phyloP scores from a whole-genome alignment of 2,329 filamentous ascomycete genomes.

The Grosmannia serpens region DNA sequence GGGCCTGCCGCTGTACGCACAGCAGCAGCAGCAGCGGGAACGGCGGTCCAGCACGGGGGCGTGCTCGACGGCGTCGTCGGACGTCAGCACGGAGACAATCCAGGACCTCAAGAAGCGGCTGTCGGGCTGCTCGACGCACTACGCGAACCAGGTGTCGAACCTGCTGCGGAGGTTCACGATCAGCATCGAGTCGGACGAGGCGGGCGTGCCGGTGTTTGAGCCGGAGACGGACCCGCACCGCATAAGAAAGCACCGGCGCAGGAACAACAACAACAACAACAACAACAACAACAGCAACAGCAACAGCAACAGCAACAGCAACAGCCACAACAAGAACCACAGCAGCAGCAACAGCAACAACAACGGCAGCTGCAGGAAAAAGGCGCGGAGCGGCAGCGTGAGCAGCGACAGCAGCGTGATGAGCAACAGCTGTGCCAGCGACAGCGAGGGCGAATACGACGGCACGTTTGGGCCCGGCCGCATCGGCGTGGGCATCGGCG shows the following conservation, averaged over 20 bases:
- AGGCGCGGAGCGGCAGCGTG: neutral
- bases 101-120: conserved; percentile 23
- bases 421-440: conserved; percentile 1
- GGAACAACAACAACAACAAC: neutral
- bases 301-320: neutral
- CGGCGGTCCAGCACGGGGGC: conserved; percentile 10
- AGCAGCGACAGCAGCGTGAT: neutral
- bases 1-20: neutral
- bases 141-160: conserved; percentile 15
- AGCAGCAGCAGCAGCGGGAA: conserved; percentile 5
- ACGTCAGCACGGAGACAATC: conserved; percentile 15
- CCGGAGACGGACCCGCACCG: conserved; percentile 6
- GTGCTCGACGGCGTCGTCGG: conserved; percentile 11
- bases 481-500: neutral
- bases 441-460: conserved; percentile 3
- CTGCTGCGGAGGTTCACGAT: conserved; percentile 16
- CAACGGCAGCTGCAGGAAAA: neutral
- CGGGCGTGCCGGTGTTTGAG: neutral
- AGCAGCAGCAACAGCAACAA: conserved; percentile 1
- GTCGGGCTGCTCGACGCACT: conserved; percentile 20
- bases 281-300: conserved; percentile 1
- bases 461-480: neutral
- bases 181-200: conserved; percentile 12
- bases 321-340: neutral
- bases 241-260: conserved; percentile 8